Conservation (phyloP, 176 grass and related monocot genomes). For the Bolboschoenus planiculmis region DNA sequence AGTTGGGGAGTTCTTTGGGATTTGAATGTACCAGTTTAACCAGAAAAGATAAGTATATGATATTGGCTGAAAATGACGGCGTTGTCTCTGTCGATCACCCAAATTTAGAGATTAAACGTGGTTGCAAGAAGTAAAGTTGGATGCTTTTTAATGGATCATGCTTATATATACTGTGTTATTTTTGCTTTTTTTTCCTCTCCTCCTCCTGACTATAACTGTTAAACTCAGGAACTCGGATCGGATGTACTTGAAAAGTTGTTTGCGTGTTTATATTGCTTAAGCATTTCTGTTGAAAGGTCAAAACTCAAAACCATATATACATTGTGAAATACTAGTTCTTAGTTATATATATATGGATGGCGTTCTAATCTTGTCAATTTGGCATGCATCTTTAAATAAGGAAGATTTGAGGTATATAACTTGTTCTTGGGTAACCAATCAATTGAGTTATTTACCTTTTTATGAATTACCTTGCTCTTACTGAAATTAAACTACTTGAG, state of each 20-base stretch:
- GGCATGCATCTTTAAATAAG: too few relatives aligned
- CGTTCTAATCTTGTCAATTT: too few relatives aligned
- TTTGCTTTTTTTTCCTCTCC: background rate
- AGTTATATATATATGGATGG: too few relatives aligned
- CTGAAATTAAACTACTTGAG: too few relatives aligned
- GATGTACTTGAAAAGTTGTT: background rate
- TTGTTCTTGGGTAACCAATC: too few relatives aligned
- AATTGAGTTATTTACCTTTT: too few relatives aligned
- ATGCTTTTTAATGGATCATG: background rate
- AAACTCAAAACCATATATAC: too few relatives aligned
- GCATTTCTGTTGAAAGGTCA: background rate
- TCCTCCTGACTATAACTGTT: background rate
- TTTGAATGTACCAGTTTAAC: constrained; percentile 65
- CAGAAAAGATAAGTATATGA: constrained; percentile 85
- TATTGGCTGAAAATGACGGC: constrained; percentile 80
- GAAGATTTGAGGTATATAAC: too few relatives aligned
- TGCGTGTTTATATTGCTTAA: background rate
- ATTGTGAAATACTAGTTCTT: too few relatives aligned
- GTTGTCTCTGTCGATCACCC: constrained; percentile 34
- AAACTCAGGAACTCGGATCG: background rate
- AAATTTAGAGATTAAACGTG: constrained; percentile 12
- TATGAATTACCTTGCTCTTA: too few relatives aligned
- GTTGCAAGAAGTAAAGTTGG: constrained; percentile 18
- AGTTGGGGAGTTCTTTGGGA: constrained; percentile 51
- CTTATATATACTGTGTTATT: background rate